Evolutionary conservation across 371 early-diverging fungal genomes (phyloP), one percentile per base, ranked within the genome.

Genomic region (Mucor velutinosus): DNA sequence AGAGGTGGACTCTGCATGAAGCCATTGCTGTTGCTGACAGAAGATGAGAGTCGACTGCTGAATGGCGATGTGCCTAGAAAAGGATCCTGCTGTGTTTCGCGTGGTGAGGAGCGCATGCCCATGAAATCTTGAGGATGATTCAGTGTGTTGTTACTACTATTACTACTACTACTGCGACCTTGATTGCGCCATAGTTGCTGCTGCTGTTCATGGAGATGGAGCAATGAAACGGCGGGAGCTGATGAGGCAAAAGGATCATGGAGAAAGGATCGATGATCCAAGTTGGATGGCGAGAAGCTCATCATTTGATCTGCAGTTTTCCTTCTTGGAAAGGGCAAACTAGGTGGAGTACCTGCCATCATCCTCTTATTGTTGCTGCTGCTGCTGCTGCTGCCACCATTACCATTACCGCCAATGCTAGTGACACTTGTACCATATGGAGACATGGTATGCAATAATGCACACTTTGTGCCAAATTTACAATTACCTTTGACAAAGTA

Each of bases 401-500:
- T 19, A 51, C 62, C 49, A 49, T 11, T 41, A 25, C 43, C 29
- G 12, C 51, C 51, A 25, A 11, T 51, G 23, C 59, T 63, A 29
- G 49, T 60, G 29, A n/a, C 39, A 23, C 41, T 60, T 30, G 58
- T 60, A 35, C 64, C 43, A 35, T 65, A 70, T 6, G 75, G 65
- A 25, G 77, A 73, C 70, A 73, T 66, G 10, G 78, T 73, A 70
- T 92, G 92, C 8, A 86, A 78, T 57, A 92, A 77, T 4, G 92
- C 92, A 64, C 92, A 93, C 64, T 89, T 91, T 67, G 78, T 87
- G 29, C 92, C 94, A 81, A 91, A 93, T 66, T 91, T 92, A 81
- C 93, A 93, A 58, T 89, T 92, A 39, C 93, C 92, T 77, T 92
- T 92, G 53, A 89, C 58, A 72, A 84, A 92, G 73, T 92, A 92